Percentiles rank a stretch among this genome's conserved stretches.
Conservation (phyloP, 2,329 filamentous ascomycete species). For the Aspergillus unguis region DNA sequence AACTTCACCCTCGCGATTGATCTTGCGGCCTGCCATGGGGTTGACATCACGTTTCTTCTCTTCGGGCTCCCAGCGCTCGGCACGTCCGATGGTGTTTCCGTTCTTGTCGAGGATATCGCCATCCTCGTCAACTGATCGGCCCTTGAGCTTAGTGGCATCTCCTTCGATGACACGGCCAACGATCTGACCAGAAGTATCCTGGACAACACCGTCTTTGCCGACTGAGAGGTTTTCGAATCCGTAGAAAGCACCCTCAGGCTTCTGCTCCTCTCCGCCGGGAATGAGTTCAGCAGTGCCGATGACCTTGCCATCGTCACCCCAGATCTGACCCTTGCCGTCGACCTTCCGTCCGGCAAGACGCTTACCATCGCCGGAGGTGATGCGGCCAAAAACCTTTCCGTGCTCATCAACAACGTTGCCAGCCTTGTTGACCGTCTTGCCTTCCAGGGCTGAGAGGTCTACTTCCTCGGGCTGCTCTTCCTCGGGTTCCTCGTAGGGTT, state of each 20-base stretch:
- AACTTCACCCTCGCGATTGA: slow-evolving; percentile 52
- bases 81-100: slow-evolving; percentile 65
- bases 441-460: slow-evolving; percentile 59
- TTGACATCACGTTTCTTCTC: slow-evolving; percentile 54
- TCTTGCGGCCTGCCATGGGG: slow-evolving; percentile 55
- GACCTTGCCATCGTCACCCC: slow-evolving; percentile 61
- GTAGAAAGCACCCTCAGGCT: slow-evolving; percentile 57
- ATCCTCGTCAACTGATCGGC: slow-evolving; percentile 65
- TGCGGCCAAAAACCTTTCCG: slow-evolving; percentile 57
- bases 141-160: slow-evolving; percentile 61
- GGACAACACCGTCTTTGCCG: slow-evolving; percentile 56
- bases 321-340: slow-evolving; percentile 61
- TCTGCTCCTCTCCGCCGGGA: slow-evolving; percentile 47
- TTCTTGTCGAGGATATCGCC: slow-evolving; percentile 65
- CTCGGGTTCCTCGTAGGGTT: slow-evolving; percentile 51
- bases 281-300: slow-evolving; percentile 58
- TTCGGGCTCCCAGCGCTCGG: slow-evolving; percentile 65
- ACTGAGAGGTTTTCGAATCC: slow-evolving; percentile 57
- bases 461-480: slow-evolving; percentile 49
- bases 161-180: slow-evolving; percentile 61
- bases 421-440: slow-evolving; percentile 62
- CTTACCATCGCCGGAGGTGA: slow-evolving; percentile 54
- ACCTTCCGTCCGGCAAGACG: slow-evolving; percentile 60
- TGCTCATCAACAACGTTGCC: slow-evolving; percentile 60
- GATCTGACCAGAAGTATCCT: slow-evolving; percentile 39